phyloP scores from a whole-genome alignment of 2,329 filamentous ascomycete species.

The Fonsecaea erecta region DNA sequence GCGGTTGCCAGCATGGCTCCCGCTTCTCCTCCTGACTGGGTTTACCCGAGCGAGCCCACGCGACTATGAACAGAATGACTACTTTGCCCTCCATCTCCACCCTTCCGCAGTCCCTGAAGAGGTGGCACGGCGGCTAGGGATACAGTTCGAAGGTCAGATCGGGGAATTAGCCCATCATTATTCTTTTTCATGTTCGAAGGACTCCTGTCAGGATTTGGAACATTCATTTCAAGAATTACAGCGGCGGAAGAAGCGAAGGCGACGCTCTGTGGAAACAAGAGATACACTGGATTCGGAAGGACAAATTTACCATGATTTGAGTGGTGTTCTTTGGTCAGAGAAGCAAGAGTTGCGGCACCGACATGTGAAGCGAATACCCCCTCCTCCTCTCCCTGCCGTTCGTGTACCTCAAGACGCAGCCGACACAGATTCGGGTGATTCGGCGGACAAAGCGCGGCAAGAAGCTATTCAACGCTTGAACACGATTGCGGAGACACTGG shows the following conservation, averaged over 20 bases:
- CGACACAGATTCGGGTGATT: constrained; percentile 14
- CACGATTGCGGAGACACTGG: constrained; percentile 67
- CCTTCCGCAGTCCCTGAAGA: constrained; percentile 66
- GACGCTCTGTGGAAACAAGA: constrained; percentile 5
- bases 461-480: constrained; percentile 63
- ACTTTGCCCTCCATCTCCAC: constrained; percentile 88
- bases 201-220: constrained; percentile 60
- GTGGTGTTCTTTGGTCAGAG: constrained; percentile 75
- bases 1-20: constrained; percentile 43
- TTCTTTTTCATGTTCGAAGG: constrained; percentile 74
- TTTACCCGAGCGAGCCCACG: constrained; percentile 52
- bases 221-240: constrained; percentile 58
- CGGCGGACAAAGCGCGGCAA: constrained; percentile 41
- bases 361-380: constrained; percentile 63
- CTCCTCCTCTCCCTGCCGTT: constrained; percentile 39
- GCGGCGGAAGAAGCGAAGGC: constrained; percentile 48
- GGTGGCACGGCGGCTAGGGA: constrained; percentile 73
- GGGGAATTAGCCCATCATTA: constrained; percentile 80
- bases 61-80: constrained; percentile 81
- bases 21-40: constrained; percentile 58
- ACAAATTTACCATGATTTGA: constrained; percentile 61
- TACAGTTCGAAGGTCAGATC: constrained; percentile 79
- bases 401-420: constrained; percentile 22
- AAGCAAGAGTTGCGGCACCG: constrained; percentile 72
- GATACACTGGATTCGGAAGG: not conserved